Conservation (phyloP, 1,284 basidiomycete genomes). For the Moesziomyces aphidis region DNA sequence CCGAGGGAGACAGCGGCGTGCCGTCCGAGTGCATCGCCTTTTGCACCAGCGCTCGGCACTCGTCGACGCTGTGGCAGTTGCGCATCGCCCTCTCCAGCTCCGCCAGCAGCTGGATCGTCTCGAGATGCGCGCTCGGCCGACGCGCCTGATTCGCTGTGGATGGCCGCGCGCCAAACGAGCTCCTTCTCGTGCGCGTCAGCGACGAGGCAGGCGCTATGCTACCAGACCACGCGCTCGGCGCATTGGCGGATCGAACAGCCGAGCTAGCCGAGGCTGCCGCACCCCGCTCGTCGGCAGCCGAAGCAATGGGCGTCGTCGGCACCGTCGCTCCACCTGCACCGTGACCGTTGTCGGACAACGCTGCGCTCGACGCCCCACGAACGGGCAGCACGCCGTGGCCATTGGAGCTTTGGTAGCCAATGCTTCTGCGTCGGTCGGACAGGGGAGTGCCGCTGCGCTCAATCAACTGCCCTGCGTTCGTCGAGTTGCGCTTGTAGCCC, state of each 20-base stretch:
- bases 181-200: conserved; percentile 16
- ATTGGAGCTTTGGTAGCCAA: conserved; percentile 38
- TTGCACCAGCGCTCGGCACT: conserved; percentile 51
- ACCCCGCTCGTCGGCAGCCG: conserved; percentile 5
- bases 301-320: conserved; percentile 3
- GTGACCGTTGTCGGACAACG: conserved; percentile 21
- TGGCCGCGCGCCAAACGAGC: conserved; percentile 21
- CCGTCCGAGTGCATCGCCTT: conserved; percentile 48
- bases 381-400: conserved; percentile 26
- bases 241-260: conserved; percentile 10
- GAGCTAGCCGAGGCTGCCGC: conserved; percentile 9
- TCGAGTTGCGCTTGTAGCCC: conserved; percentile 52
- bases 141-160: conserved; percentile 14
- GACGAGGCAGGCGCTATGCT: neutral
- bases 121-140: conserved; percentile 18
- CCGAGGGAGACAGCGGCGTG: conserved; percentile 6
- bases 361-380: conserved; percentile 1
- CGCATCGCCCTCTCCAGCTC: conserved; percentile 56
- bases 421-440: conserved; percentile 40
- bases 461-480: conserved; percentile 10
- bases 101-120: conserved; percentile 36
- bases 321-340: neutral
- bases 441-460: conserved; percentile 37
- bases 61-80: conserved; percentile 48
- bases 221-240: conserved; percentile 33